Evolutionary conservation across 1,139 yeast genomes (phyloP).

Genomic region (Saccharomyces hybrid): DNA sequence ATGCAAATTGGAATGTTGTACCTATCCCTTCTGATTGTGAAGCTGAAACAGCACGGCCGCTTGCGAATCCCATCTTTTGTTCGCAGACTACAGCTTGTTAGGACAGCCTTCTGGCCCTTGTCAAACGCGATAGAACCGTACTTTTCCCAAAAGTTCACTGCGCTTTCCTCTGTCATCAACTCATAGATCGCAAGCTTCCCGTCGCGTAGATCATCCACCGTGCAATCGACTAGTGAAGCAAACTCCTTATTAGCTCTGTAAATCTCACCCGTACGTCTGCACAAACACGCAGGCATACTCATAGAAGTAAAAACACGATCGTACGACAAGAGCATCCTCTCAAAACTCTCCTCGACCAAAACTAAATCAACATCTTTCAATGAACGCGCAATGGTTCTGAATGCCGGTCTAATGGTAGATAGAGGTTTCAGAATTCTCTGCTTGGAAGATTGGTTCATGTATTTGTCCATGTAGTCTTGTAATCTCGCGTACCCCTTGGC

Average conservation of each 20-base stretch:
- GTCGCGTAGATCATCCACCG: slow-evolving; percentile 84
- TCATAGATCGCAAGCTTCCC: slow-evolving; percentile 92
- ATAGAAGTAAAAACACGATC: slow-evolving; percentile 94
- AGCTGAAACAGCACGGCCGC: slow-evolving; percentile 87
- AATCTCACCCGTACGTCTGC: slow-evolving; percentile 97
- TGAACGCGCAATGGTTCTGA: slow-evolving; percentile 86
- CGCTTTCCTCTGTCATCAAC: slow-evolving; percentile 92
- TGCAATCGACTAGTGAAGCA: slow-evolving; percentile 90
- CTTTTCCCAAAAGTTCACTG: slow-evolving; percentile 96
- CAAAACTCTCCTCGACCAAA: slow-evolving; percentile 89
- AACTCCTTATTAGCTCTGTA: slow-evolving; percentile 94
- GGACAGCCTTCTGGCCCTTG: slow-evolving; percentile 89
- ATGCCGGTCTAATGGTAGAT: slow-evolving; percentile 85
- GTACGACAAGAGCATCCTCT: slow-evolving; percentile 85
- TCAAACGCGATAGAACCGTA: slow-evolving; percentile 96
- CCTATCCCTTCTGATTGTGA: slow-evolving; percentile 86
- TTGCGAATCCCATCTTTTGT: slow-evolving; percentile 77
- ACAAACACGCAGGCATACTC: slow-evolving; percentile 97
- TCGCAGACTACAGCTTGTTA: slow-evolving; percentile 83
- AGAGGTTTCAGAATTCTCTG: slow-evolving; percentile 83
- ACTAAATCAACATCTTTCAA: slow-evolving; percentile 88
- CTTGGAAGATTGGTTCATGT: slow-evolving; percentile 79
- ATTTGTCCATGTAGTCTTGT: slow-evolving; percentile 86
- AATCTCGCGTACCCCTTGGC: slow-evolving; percentile 90
- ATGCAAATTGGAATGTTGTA: slow-evolving; percentile 95